Conservation (phyloP, 306 rosid genomes). For the Astragalus glycyphyllos region DNA sequence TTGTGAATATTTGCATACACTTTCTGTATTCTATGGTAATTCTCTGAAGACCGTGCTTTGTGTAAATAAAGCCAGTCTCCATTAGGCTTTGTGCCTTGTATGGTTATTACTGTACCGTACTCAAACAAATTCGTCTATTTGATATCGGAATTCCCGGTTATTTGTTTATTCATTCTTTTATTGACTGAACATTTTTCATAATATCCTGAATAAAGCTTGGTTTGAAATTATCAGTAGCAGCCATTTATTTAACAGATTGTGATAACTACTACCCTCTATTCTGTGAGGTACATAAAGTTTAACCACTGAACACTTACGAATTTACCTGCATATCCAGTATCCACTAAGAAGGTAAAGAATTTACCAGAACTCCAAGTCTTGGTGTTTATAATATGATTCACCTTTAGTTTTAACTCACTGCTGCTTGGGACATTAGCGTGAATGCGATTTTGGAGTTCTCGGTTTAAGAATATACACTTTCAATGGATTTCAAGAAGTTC, state of each 20-base stretch:
- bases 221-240: slow-evolving; percentile 4
- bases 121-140: slow-evolving; percentile 33
- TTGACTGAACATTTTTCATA: neutral
- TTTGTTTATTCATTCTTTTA: slow-evolving; percentile 30
- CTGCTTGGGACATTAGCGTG: neutral
- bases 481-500: slow-evolving; percentile 13
- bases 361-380: neutral
- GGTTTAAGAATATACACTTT: neutral
- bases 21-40: slow-evolving; percentile 49
- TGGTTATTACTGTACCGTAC: slow-evolving; percentile 46
- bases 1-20: slow-evolving; percentile 67
- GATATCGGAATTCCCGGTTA: slow-evolving; percentile 28
- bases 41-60: slow-evolving; percentile 50
- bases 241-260: neutral
- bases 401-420: neutral
- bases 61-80: slow-evolving; percentile 63
- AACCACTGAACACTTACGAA: neutral
- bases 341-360: too few relatives aligned
- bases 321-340: neutral
- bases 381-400: neutral
- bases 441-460: neutral
- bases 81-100: slow-evolving; percentile 49
- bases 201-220: slow-evolving; percentile 27
- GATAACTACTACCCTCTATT: neutral
- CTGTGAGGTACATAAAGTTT: neutral